Evolutionary conservation across 257 asterid species (phyloP).

Genomic region (Petrea volubilis): DNA sequence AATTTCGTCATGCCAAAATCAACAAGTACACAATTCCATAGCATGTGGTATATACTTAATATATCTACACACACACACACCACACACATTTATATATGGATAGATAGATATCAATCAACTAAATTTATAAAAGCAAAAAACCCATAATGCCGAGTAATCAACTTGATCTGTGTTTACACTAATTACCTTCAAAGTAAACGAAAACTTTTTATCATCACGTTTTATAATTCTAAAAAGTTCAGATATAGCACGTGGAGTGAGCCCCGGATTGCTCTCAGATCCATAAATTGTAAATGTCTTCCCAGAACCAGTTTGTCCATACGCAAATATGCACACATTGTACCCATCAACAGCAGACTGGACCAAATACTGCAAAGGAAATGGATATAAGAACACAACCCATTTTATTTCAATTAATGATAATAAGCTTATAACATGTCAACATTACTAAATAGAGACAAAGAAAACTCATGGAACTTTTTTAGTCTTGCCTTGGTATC

Average conservation of each 20-base stretch:
- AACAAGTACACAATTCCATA: not conserved
- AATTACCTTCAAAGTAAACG: constrained; percentile 79
- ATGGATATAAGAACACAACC: constrained; percentile 6
- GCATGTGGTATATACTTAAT: not conserved
- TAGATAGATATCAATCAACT: not conserved
- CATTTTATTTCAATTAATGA: constrained; percentile 15
- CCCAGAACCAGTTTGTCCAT: constrained; percentile 99
- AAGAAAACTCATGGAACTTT: not conserved
- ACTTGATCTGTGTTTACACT: constrained; percentile 13
- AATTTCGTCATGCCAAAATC: constrained; percentile 2
- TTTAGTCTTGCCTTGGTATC: constrained; percentile 81
- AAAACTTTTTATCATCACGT: constrained; percentile 72
- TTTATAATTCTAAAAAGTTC: constrained; percentile 85
- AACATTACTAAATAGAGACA: not conserved
- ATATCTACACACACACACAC: not conserved
- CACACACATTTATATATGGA: no score
- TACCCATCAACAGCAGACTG: constrained; percentile 98
- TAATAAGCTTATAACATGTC: not conserved
- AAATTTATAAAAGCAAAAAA: not conserved
- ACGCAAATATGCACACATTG: constrained; percentile 95
- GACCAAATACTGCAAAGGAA: constrained; percentile 68
- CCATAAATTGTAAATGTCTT: constrained; percentile 96
- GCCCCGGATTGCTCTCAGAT: constrained; percentile 80
- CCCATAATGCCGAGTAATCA: not conserved
- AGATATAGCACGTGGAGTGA: constrained; percentile 87